These are phyloP conservation scores for Kluyveromyces sp. DNA, from an alignment of 1,139 yeast genomes.

Conservation along the genomic window DNA sequence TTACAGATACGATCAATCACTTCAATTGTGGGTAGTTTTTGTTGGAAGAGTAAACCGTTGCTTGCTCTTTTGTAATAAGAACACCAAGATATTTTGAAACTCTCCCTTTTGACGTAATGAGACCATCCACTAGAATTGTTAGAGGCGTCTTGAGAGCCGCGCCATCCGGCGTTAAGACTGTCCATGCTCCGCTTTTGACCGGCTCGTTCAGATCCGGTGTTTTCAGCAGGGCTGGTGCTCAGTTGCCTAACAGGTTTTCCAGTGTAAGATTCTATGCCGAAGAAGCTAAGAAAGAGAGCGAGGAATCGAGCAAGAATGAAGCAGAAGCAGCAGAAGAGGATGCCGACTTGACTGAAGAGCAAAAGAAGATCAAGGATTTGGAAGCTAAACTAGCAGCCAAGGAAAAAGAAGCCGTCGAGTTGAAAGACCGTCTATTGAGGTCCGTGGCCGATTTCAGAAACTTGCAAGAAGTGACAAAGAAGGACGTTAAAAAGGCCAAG, in stretches of 20 bases:
- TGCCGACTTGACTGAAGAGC: conserved; percentile 17
- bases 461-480: conserved; percentile 82
- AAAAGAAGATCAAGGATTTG: conserved; percentile 36
- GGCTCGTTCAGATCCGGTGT: not conserved
- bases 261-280: conserved; percentile 23
- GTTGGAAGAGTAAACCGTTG: no score
- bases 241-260: not conserved
- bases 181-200: not conserved
- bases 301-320: not conserved
- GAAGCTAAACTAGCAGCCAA: conserved; percentile 54
- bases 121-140: conserved; percentile 4
- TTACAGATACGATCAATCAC: not conserved
- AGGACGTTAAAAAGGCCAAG: conserved; percentile 79
- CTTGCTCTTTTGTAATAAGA: no score
- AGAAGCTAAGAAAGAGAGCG: conserved; percentile 16
- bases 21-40: not conserved
- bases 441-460: conserved; percentile 91
- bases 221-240: not conserved
- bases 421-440: conserved; percentile 77
- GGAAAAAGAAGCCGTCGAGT: conserved; percentile 73
- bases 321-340: conserved; percentile 7
- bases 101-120: not conserved
- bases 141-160: conserved; percentile 5
- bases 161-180: not conserved
- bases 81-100: no score